Evolutionary conservation across 148 eudicot genomes (phyloP).

Genomic region (Bassia scoparia): DNA sequence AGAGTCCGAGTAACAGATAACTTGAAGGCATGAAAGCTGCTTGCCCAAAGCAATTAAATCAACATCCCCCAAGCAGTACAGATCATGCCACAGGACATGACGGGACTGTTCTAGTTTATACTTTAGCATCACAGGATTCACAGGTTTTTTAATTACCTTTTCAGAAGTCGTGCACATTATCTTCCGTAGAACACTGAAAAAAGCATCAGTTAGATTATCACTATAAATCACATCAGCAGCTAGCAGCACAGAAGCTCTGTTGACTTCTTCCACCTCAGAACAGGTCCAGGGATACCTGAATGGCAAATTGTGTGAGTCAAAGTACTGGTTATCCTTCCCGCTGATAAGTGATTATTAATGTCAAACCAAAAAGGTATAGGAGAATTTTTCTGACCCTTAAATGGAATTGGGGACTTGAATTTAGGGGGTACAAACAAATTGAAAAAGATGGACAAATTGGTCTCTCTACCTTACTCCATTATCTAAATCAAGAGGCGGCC

Average conservation of each 20-base stretch:
- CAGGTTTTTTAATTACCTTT: conserved; percentile 43
- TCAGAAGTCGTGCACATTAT: conserved; percentile 51
- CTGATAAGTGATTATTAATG: neutral
- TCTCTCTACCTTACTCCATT: conserved; percentile 24
- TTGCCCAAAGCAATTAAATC: neutral
- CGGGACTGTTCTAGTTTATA: neutral
- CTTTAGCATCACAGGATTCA: neutral
- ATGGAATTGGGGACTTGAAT: neutral
- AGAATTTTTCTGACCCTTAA: neutral
- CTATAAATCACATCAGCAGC: conserved; percentile 99
- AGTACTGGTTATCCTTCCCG: neutral
- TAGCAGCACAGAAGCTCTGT: conserved; percentile 62
- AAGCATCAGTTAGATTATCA: conserved; percentile 83
- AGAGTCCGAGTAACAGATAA: no score
- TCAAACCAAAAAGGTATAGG: neutral
- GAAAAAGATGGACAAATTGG: conserved; percentile 11
- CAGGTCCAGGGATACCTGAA: conserved; percentile 64
- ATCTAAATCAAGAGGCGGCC: conserved; percentile 50
- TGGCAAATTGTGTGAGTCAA: conserved; percentile 5
- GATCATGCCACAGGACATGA: neutral
- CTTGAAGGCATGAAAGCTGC: no score
- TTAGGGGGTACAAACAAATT: neutral
- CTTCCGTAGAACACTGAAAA: conserved; percentile 56
- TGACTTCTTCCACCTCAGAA: conserved; percentile 59
- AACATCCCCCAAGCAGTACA: neutral